phyloP scores from a whole-genome alignment of 1,284 basidiomycete species.

The Leccinum solheimii region DNA sequence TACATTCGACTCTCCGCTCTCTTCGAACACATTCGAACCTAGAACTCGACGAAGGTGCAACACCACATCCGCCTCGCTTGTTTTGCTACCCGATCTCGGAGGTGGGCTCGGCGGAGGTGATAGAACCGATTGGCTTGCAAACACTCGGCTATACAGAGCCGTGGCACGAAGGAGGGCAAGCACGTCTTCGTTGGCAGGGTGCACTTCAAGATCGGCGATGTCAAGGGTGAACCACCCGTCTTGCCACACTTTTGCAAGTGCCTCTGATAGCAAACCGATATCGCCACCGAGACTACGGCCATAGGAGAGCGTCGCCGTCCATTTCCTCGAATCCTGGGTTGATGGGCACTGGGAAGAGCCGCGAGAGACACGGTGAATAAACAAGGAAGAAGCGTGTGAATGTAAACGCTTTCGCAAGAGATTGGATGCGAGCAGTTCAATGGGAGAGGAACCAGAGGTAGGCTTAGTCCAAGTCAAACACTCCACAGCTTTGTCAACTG shows the following conservation, averaged over 20 bases:
- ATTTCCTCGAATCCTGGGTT: constrained; percentile 33
- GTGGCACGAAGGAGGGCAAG: constrained; percentile 54
- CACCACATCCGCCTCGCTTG: constrained; percentile 34
- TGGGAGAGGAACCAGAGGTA: constrained; percentile 37
- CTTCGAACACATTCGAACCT: constrained; percentile 62
- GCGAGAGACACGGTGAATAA: constrained; percentile 48
- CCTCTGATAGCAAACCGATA: constrained; percentile 51
- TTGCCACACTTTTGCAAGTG: constrained; percentile 56
- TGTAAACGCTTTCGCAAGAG: constrained; percentile 52
- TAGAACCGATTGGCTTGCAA: constrained; percentile 49
- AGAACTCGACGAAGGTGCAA: constrained; percentile 52
- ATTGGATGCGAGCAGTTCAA: constrained; percentile 50
- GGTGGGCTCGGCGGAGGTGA: constrained; percentile 61
- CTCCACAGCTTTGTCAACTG: constrained; percentile 48
- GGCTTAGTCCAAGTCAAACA: constrained; percentile 33
- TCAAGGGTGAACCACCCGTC: constrained; percentile 30
- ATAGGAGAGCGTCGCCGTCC: constrained; percentile 51
- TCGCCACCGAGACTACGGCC: constrained; percentile 61
- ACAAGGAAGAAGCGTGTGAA: constrained; percentile 50
- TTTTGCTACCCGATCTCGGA: constrained; percentile 1
- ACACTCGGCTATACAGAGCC: constrained; percentile 57
- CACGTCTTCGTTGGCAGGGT: constrained; percentile 42
- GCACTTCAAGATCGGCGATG: constrained; percentile 27
- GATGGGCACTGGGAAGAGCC: constrained; percentile 23
- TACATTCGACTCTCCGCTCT: constrained; percentile 24